A percentile compares a stretch with the other conserved stretches of the same genome.
These are phyloP conservation scores for Ophiostoma perfectum DNA, from an alignment of 2,329 filamentous ascomycete species.

Conservation along the genomic window DNA sequence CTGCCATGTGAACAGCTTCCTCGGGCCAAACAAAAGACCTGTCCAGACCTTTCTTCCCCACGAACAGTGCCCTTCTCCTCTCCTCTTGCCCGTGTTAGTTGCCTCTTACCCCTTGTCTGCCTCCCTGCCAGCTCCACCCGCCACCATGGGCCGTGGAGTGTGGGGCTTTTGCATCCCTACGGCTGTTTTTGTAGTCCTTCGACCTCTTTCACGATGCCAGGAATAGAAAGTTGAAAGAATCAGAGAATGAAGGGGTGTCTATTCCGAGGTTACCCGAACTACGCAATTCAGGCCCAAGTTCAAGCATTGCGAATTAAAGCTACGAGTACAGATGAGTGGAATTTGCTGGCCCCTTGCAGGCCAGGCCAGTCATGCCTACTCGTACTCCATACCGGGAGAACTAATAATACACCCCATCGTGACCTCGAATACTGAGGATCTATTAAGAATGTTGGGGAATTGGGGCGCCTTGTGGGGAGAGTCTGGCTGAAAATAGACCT, in stretches of 20 bases:
- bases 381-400: constrained; percentile 8
- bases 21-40: not conserved
- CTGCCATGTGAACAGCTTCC: not conserved
- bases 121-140: constrained; percentile 2
- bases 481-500: constrained; percentile 4
- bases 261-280: not conserved
- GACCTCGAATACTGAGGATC: constrained; percentile 17
- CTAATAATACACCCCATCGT: constrained; percentile 20
- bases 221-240: not conserved
- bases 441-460: not conserved
- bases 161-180: not conserved
- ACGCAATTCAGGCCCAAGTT: not conserved
- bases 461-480: constrained; percentile 10
- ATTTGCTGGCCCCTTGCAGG: not conserved
- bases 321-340: not conserved
- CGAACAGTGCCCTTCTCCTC: not conserved
- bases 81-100: constrained; percentile 6
- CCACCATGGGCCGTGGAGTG: not conserved
- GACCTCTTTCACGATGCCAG: not conserved
- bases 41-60: constrained; percentile 3
- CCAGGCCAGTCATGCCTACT: not conserved
- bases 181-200: not conserved
- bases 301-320: not conserved
- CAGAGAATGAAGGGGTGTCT: not conserved
- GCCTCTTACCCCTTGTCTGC: not conserved